Evolutionary conservation across 176 grass and related monocot species (phyloP).

Genomic region (Oryza meridionalis): DNA sequence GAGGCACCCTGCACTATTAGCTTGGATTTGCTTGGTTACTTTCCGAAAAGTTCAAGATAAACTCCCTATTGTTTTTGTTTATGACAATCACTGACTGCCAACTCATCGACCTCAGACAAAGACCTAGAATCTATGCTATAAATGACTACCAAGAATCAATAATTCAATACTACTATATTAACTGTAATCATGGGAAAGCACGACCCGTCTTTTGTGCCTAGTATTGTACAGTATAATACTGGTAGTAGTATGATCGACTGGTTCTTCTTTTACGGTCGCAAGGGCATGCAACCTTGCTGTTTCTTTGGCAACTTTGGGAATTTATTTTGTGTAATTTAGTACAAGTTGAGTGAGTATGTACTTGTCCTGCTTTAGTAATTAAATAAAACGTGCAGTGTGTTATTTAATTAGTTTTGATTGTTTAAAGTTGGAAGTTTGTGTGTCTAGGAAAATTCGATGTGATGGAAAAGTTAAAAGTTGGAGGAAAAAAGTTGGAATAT

Average conservation of each 20-base stretch:
- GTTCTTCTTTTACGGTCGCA: not conserved
- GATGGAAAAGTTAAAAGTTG: too few relatives aligned
- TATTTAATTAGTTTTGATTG: not conserved
- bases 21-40: not conserved
- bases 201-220: not conserved
- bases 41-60: conserved; percentile 11
- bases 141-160: not conserved
- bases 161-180: not conserved
- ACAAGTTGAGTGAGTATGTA: not conserved
- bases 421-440: too few relatives aligned
- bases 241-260: not conserved
- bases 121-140: not conserved
- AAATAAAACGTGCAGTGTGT: not conserved
- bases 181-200: not conserved
- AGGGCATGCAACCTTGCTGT: not conserved
- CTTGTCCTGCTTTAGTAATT: not conserved
- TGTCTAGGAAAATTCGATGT: too few relatives aligned
- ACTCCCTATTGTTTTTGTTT: not conserved
- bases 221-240: not conserved
- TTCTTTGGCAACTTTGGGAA: not conserved
- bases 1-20: not conserved
- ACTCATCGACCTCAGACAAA: not conserved
- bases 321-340: not conserved
- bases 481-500: too few relatives aligned
- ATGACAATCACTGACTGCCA: not conserved